Evolutionary conservation across 805 yeast species (phyloP).

Genomic region (Naumovozyma baii): DNA sequence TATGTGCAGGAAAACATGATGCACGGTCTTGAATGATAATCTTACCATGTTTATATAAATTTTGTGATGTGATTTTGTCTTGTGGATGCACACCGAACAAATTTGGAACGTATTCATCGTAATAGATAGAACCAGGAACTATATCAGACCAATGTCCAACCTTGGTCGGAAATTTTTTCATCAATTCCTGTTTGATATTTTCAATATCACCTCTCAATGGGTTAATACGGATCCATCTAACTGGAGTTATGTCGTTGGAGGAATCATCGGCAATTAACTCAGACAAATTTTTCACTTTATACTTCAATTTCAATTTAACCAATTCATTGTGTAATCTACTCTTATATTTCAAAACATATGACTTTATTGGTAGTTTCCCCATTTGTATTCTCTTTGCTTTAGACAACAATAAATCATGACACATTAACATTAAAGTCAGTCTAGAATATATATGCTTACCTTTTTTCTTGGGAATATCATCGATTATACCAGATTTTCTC

Average conservation of each 20-base stretch:
- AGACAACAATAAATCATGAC: constrained; percentile 73
- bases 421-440: constrained; percentile 41
- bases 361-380: constrained; percentile 82
- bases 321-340: constrained; percentile 77
- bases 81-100: constrained; percentile 76
- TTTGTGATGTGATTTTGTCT: constrained; percentile 57
- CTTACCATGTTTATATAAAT: constrained; percentile 62
- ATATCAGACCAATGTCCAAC: constrained; percentile 37
- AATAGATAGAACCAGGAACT: constrained; percentile 50
- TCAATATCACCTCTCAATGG: constrained; percentile 40
- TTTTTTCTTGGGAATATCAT: constrained; percentile 34
- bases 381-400: constrained; percentile 74
- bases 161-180: constrained; percentile 34
- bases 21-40: constrained; percentile 93
- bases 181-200: constrained; percentile 17
- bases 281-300: constrained; percentile 48
- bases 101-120: constrained; percentile 65
- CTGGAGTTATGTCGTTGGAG: constrained; percentile 49
- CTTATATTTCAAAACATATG: constrained; percentile 65
- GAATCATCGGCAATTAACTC: constrained; percentile 45
- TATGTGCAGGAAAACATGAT: constrained; percentile 90
- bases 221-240: constrained; percentile 75
- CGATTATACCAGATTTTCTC: constrained; percentile 56
- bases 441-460: constrained; percentile 40
- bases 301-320: constrained; percentile 63